Evolutionary conservation across 139 green algal species (phyloP), one percentile per base, ranked within the genome.

Genomic region (Chlamydomonas eustigma): DNA sequence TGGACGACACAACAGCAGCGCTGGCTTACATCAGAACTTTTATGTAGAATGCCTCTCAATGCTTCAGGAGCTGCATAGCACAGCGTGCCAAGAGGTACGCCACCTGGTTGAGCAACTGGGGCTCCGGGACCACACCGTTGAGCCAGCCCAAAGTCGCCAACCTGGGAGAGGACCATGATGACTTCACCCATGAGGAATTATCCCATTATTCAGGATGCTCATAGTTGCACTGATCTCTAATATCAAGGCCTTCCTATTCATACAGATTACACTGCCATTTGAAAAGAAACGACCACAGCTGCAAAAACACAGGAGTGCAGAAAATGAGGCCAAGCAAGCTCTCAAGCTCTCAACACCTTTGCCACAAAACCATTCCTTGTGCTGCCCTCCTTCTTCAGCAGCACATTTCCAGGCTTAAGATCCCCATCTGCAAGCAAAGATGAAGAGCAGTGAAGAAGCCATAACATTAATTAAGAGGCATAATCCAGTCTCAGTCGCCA

Each of bases 321-420:
- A n/a, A n/a, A n/a, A n/a, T n/a, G n/a, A n/a, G n/a, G n/a, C n/a
- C n/a, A n/a, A n/a, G n/a, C n/a, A n/a, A n/a, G n/a, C n/a, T n/a
- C n/a, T n/a, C n/a, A 58, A 58, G 44, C 22, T 5, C 58, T 6
- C 6, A n/a, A 37, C 58, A 72, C 69, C 69, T 75, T 75, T n/a
- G 69, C 69, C 5, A 64, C 34, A 37, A 75, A 75, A 39, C 69
- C 38, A 31, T 8, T 34, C 69, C 64, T 75, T 28, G 38, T 24
- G 66, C 31, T 51, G 2, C 30, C 33, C 3, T 72, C 65, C 65
- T 72, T 72, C 24, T 31, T 28, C 69, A 75, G 69, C 25, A 75
- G 69, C 28, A 75, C 69, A n/a, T 75, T 75, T 8, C 69, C 69
- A 1, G 69, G 69, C 38, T 75, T 75, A 6, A 75, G 38, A 37